phyloP scores from a whole-genome alignment of 2,329 filamentous ascomycete species.

The Ophiostoma tasmaniense region DNA sequence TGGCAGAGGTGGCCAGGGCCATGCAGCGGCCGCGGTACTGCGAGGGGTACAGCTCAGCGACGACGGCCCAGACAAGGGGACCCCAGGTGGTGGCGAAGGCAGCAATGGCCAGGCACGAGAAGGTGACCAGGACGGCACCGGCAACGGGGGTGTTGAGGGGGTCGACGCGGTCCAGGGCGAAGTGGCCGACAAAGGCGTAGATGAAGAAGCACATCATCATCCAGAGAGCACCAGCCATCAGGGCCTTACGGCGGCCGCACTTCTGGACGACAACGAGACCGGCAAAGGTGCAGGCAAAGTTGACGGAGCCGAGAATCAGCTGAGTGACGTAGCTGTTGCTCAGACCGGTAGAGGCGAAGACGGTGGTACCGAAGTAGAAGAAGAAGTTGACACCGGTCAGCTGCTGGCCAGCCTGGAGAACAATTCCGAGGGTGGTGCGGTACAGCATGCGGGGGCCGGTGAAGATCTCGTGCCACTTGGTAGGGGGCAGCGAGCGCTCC shows the following conservation, averaged over 20 bases:
- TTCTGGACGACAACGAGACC: conserved; percentile 56
- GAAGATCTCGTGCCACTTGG: conserved; percentile 24
- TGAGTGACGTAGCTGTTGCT: conserved; percentile 47
- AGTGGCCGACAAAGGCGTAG: conserved; percentile 32
- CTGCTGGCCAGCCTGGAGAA: conserved; percentile 58
- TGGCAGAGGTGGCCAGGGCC: conserved; percentile 60
- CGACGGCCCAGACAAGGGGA: conserved; percentile 43
- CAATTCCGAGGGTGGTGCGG: conserved; percentile 1
- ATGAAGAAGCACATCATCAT: conserved; percentile 42
- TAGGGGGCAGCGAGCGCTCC: conserved; percentile 41
- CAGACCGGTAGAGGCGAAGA: conserved; percentile 49
- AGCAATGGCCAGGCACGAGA: conserved; percentile 60
- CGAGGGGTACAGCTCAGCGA: conserved; percentile 54
- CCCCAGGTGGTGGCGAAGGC: conserved; percentile 50
- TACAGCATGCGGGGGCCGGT: conserved; percentile 3
- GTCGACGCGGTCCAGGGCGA: conserved; percentile 38
- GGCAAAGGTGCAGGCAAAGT: conserved; percentile 54
- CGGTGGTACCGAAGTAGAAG: conserved; percentile 54
- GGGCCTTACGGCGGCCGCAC: conserved; percentile 54
- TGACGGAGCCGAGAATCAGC: conserved; percentile 57
- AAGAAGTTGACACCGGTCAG: conserved; percentile 51
- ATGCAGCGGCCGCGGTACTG: conserved; percentile 55
- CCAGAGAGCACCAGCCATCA: conserved; percentile 56
- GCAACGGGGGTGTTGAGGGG: conserved; percentile 45
- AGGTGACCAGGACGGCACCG: conserved; percentile 46